Percentiles rank a stretch among this genome's conserved stretches.
These are phyloP conservation scores for Echium plantagineum DNA, from an alignment of 257 asterid species.

Conservation along the genomic window DNA sequence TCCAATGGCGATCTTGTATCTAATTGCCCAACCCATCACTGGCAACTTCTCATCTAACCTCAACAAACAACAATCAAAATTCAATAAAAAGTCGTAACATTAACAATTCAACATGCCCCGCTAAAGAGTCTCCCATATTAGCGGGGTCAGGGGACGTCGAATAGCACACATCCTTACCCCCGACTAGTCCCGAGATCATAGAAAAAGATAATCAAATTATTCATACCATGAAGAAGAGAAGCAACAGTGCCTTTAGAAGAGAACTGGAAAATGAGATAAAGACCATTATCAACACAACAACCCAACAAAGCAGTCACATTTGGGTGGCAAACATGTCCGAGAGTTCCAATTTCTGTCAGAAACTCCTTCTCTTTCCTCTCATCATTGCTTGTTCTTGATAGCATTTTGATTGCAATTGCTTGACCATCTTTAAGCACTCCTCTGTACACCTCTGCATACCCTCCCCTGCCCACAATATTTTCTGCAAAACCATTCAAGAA, in stretches of 20 bases:
- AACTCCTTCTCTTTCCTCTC: conserved; percentile 90
- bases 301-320: conserved; percentile 72
- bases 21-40: conserved; percentile 71
- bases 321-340: conserved; percentile 79
- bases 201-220: neutral
- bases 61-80: neutral
- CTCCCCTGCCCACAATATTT: conserved; percentile 87
- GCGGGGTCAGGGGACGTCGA: too few relatives aligned
- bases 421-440: conserved; percentile 66
- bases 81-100: neutral
- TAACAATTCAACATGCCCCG: too few relatives aligned
- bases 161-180: too few relatives aligned
- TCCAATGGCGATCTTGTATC: conserved; percentile 79
- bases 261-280: conserved; percentile 81
- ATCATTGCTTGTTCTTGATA: conserved; percentile 52
- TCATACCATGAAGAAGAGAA: conserved; percentile 75
- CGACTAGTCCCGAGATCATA: too few relatives aligned
- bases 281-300: conserved; percentile 82
- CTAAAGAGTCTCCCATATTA: too few relatives aligned
- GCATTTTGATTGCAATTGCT: conserved; percentile 74
- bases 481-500: conserved; percentile 19
- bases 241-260: conserved; percentile 83
- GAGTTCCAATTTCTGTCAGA: conserved; percentile 74
- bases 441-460: conserved; percentile 92
- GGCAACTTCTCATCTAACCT: conserved; percentile 48